Percentiles rank a stretch among this genome's conserved stretches.
phyloP scores from a whole-genome alignment of 176 grass and related monocot genomes.

The Phragmites australis region DNA sequence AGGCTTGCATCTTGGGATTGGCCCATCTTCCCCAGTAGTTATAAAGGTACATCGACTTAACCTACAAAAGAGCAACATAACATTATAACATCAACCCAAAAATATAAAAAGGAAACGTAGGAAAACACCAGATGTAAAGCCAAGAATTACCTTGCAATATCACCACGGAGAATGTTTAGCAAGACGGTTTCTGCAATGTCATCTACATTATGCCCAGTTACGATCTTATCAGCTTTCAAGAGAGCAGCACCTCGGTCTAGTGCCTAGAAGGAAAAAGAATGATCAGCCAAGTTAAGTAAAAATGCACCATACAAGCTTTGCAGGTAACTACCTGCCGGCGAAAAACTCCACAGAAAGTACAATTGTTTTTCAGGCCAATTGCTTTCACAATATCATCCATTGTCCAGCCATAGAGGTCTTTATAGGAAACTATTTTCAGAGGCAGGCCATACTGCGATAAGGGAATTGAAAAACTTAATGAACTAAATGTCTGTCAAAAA shows the following conservation, averaged over 20 bases:
- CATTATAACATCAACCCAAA: conserved; percentile 21
- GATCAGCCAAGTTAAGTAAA: neutral
- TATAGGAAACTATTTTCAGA: conserved; percentile 94
- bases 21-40: conserved; percentile 97
- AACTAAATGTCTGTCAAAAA: neutral
- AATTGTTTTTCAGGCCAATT: conserved; percentile 95
- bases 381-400: conserved; percentile 98
- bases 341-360: conserved; percentile 97
- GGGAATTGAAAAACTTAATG: neutral
- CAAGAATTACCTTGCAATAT: conserved; percentile 82
- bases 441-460: conserved; percentile 78
- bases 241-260: conserved; percentile 94
- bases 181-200: conserved; percentile 98
- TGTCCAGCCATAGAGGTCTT: conserved; percentile 95
- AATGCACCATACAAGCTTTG: neutral
- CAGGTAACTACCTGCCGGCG: conserved; percentile 70
- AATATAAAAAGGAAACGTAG: neutral
- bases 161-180: conserved; percentile 95
- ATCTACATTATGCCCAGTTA: conserved; percentile 97
- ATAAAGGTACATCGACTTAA: conserved; percentile 96
- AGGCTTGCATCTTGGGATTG: conserved; percentile 98
- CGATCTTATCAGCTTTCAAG: conserved; percentile 87
- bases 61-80: conserved; percentile 51
- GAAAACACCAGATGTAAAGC: neutral
- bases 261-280: conserved; percentile 43